Percentiles rank a stretch among this genome's conserved stretches.
Conservation (phyloP, 1,284 basidiomycete species). For the Melampsora americana region DNA sequence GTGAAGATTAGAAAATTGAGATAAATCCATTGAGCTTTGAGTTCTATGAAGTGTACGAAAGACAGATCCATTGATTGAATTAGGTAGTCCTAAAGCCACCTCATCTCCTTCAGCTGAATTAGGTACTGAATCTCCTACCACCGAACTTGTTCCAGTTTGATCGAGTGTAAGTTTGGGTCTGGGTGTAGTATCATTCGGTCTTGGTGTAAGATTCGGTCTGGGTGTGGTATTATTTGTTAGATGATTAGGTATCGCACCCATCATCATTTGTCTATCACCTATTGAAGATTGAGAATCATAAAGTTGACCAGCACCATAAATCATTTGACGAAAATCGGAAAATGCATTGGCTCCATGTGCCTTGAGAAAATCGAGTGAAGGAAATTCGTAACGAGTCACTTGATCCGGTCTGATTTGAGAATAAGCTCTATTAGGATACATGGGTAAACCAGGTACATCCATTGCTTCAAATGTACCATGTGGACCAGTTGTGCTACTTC, state of each 20-base stretch:
- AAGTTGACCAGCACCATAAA: conserved; percentile 13
- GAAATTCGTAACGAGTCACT: conserved; percentile 29
- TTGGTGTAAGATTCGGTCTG: conserved; percentile 26
- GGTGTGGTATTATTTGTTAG: conserved; percentile 31
- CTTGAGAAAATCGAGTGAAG: conserved; percentile 40
- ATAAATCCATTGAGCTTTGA: conserved; percentile 43
- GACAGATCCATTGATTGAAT: not conserved
- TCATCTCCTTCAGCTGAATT: not conserved
- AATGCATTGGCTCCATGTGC: conserved; percentile 41
- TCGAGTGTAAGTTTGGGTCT: conserved; percentile 13
- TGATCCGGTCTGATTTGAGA: conserved; percentile 21
- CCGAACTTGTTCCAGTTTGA: not conserved
- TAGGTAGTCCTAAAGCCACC: not conserved
- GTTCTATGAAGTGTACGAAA: conserved; percentile 28
- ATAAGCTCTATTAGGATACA: conserved; percentile 10
- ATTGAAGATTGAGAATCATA: too few relatives aligned
- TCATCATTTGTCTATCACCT: not conserved
- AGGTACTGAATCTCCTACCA: not conserved
- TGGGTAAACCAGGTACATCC: conserved; percentile 28
- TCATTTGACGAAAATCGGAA: conserved; percentile 17
- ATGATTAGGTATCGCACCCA: conserved; percentile 23
- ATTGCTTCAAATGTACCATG: conserved; percentile 43
- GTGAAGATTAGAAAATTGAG: conserved; percentile 41
- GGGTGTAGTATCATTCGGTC: conserved; percentile 43
- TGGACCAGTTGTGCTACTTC: not conserved